These are phyloP conservation scores for Botrytis tulipae DNA, from an alignment of 2,329 filamentous ascomycete species.

Conservation along the genomic window DNA sequence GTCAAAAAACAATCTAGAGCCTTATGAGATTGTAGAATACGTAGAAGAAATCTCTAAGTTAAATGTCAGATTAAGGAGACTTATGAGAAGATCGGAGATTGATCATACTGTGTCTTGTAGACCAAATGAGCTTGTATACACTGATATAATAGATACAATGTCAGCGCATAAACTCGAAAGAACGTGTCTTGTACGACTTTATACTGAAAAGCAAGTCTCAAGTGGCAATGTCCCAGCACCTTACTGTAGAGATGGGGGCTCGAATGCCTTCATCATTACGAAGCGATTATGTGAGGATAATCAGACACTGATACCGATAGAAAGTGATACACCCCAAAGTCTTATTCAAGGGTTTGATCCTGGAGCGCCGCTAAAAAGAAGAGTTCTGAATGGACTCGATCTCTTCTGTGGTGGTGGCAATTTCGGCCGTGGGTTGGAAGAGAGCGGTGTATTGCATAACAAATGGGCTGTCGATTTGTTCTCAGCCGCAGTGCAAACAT, in stretches of 20 bases:
- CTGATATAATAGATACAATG: constrained; percentile 44
- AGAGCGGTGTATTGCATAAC: constrained; percentile 64
- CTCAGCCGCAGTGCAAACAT: constrained; percentile 64
- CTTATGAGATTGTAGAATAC: constrained; percentile 55
- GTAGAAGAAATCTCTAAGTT: constrained; percentile 32
- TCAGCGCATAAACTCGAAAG: constrained; percentile 47
- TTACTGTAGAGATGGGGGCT: constrained; percentile 64
- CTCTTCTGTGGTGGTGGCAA: constrained; percentile 78
- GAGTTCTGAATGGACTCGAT: constrained; percentile 60
- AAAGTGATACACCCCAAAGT: constrained; percentile 35
- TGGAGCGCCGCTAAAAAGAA: constrained; percentile 23
- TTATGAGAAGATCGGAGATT: constrained; percentile 50
- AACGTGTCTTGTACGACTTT: constrained; percentile 60
- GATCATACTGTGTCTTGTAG: constrained; percentile 32
- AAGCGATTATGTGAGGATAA: constrained; percentile 39
- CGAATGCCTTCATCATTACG: constrained; percentile 64
- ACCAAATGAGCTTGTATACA: constrained; percentile 55
- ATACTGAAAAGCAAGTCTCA: constrained; percentile 41
- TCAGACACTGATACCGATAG: constrained; percentile 41
- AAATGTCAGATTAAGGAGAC: constrained; percentile 48
- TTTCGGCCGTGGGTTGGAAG: constrained; percentile 73
- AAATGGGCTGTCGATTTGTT: constrained; percentile 68
- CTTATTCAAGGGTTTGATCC: constrained; percentile 59
- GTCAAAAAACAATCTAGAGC: constrained; percentile 49
- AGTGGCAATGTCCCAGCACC: constrained; percentile 52